phyloP scores from a whole-genome alignment of 805 yeast genomes.

The Lipomyces spencermartinsiae region DNA sequence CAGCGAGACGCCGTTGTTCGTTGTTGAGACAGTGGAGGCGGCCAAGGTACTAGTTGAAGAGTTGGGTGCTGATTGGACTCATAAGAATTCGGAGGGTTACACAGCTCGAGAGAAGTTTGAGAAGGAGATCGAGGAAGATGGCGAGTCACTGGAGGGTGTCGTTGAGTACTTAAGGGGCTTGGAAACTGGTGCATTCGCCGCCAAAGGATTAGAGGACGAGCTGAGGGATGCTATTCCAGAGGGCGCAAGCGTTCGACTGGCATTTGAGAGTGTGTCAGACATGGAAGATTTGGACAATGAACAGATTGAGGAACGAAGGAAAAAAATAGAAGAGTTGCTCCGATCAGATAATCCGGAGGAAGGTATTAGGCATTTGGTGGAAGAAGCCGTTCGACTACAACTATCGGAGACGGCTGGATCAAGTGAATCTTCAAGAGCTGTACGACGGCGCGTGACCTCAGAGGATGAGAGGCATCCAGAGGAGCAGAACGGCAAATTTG shows the following conservation, averaged over 20 bases:
- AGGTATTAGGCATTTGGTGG: constrained; percentile 69
- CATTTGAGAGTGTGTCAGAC: constrained; percentile 42
- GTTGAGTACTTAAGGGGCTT: constrained; percentile 63
- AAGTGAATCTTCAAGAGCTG: not conserved
- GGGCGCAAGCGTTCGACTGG: constrained; percentile 33
- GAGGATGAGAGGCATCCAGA: not conserved
- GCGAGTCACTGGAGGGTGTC: constrained; percentile 75
- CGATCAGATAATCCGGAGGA: constrained; percentile 83
- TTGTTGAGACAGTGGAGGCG: constrained; percentile 71
- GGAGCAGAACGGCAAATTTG: not conserved
- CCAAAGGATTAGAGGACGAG: constrained; percentile 19
- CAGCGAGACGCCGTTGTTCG: constrained; percentile 96
- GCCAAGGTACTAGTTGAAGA: constrained; percentile 74
- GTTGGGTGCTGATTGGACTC: constrained; percentile 67
- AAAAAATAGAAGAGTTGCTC: constrained; percentile 70
- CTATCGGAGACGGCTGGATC: constrained; percentile 16
- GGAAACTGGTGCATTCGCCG: constrained; percentile 41
- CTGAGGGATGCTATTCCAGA: constrained; percentile 12
- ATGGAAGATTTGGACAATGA: constrained; percentile 37
- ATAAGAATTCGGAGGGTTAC: constrained; percentile 73
- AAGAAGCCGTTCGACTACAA: constrained; percentile 59
- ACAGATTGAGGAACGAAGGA: constrained; percentile 49
- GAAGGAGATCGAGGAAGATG: constrained; percentile 73
- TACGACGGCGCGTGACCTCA: not conserved
- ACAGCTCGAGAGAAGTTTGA: constrained; percentile 50